These are phyloP conservation scores for Sungouiozyma intestinalis DNA, from an alignment of 805 yeast species.

Conservation along the genomic window DNA sequence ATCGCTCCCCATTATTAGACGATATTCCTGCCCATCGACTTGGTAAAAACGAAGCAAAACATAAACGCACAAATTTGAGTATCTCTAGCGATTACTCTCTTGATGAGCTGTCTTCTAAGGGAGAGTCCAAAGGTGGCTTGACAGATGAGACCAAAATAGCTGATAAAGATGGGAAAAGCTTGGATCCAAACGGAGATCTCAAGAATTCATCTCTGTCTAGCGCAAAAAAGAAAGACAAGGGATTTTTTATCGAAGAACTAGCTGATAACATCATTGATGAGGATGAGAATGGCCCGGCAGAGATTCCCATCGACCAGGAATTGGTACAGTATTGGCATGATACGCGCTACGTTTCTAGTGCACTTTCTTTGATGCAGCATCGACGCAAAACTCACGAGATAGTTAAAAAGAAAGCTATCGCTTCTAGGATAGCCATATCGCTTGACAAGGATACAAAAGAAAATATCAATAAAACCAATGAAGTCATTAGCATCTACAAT, in stretches of 20 bases:
- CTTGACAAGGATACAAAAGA: slow-evolving; percentile 11
- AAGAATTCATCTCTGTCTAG: background rate
- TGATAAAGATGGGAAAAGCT: background rate
- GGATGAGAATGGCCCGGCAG: slow-evolving; percentile 3
- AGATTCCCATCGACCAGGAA: slow-evolving; percentile 13
- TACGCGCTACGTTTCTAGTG: slow-evolving; percentile 17
- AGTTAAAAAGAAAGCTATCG: slow-evolving; percentile 14
- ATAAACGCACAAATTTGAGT: background rate
- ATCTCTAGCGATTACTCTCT: background rate
- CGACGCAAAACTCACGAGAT: slow-evolving; percentile 19
- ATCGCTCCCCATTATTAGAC: background rate
- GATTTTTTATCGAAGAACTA: slow-evolving; percentile 1
- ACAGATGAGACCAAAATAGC: background rate
- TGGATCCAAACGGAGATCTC: background rate
- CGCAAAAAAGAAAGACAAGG: slow-evolving; percentile 4
- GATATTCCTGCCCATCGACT: background rate
- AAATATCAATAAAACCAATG: slow-evolving; percentile 11
- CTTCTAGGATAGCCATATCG: slow-evolving; percentile 4
- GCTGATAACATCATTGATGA: slow-evolving; percentile 5
- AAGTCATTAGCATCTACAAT: slow-evolving; percentile 15
- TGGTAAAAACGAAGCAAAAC: background rate
- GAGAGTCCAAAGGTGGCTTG: background rate
- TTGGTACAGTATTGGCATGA: slow-evolving; percentile 20
- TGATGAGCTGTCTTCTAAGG: background rate
- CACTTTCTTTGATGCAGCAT: slow-evolving; percentile 19